A percentile compares a stretch with the other conserved stretches of the same genome.
Conservation (phyloP, 2,329 filamentous ascomycete genomes). For the Geosmithia putterillii region DNA sequence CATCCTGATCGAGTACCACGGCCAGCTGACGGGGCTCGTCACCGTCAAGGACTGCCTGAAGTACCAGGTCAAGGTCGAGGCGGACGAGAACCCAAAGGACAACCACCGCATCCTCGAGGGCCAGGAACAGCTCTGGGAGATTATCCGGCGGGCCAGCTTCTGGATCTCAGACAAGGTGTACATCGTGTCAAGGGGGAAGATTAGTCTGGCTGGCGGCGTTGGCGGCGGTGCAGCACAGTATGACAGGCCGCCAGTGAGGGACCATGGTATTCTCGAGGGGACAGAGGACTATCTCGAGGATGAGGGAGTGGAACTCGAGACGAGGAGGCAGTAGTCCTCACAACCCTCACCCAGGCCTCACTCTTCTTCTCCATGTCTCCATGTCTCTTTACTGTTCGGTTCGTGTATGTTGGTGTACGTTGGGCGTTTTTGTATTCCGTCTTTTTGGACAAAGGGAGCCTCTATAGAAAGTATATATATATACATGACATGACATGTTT, state of each 20-base stretch:
- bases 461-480: too few species aligned
- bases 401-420: too few species aligned
- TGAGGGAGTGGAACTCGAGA: constrained; percentile 30
- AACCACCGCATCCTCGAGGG: constrained; percentile 41
- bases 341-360: too few species aligned
- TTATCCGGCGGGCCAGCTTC: constrained; percentile 36
- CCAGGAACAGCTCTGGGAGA: constrained; percentile 54
- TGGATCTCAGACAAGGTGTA: constrained; percentile 49
- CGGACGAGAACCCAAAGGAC: constrained; percentile 59
- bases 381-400: too few species aligned
- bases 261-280: constrained; percentile 27
- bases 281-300: constrained; percentile 27
- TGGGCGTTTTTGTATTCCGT: too few species aligned
- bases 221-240: too few species aligned
- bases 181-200: constrained; percentile 40
- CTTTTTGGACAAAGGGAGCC: too few species aligned
- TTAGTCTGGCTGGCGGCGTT: constrained; percentile 24
- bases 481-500: too few species aligned
- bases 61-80: constrained; percentile 94
- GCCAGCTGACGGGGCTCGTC: constrained; percentile 70
- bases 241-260: constrained; percentile 16
- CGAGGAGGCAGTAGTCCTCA: constrained; percentile 11
- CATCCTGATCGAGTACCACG: constrained; percentile 84
- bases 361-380: background rate
- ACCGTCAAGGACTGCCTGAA: constrained; percentile 96